Conservation (phyloP, 164 flowering plant species). For the Nymphaea colorata region DNA sequence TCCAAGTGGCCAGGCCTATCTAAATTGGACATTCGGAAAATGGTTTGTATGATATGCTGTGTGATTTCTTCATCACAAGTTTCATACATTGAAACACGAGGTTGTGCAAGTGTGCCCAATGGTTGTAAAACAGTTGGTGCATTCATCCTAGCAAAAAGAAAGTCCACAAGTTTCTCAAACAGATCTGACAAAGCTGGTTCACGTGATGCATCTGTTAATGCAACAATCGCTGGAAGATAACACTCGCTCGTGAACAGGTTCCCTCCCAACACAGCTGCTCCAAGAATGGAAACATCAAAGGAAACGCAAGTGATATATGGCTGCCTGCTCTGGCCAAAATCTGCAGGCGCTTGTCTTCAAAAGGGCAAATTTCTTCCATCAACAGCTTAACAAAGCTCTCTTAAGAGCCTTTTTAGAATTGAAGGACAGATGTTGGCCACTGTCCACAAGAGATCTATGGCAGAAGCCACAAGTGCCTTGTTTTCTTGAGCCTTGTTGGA, state of each 20-base stretch:
- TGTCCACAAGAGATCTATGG: conserved; percentile 47
- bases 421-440: conserved; percentile 48
- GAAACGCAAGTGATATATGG: conserved; percentile 32
- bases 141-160: conserved; percentile 36
- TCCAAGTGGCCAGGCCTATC: too few relatives aligned
- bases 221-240: conserved; percentile 70
- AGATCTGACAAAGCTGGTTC: conserved; percentile 30
- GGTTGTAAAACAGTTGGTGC: conserved; percentile 75
- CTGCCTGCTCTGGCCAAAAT: conserved; percentile 55
- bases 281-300: conserved; percentile 48
- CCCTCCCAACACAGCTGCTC: conserved; percentile 73
- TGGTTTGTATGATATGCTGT: conserved; percentile 25
- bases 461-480: conserved; percentile 22
- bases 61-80: conserved; percentile 34
- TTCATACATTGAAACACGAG: conserved; percentile 42
- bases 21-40: conserved; percentile 26
- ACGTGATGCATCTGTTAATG: conserved; percentile 34
- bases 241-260: conserved; percentile 60
- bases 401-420: conserved; percentile 65
- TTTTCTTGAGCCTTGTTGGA: conserved; percentile 17
- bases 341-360: conserved; percentile 42
- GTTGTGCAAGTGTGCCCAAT: conserved; percentile 69
- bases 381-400: conserved; percentile 29
- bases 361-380: conserved; percentile 21
- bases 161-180: conserved; percentile 62